Base-by-base conservation (phyloP, 441 rosid genomes). In the Erodium chrysanthum region DNA sequence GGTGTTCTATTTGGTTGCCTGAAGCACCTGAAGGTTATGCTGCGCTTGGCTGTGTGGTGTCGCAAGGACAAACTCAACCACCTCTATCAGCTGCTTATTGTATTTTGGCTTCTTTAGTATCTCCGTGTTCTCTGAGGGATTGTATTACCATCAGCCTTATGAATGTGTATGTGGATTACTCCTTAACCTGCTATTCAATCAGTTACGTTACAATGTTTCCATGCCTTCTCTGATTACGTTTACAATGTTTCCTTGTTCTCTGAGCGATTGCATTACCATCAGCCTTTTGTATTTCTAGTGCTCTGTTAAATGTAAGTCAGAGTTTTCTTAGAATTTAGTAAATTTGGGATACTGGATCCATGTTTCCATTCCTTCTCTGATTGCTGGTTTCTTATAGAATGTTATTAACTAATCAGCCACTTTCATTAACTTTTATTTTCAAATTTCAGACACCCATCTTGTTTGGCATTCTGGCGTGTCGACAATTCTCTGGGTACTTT, bases 381-480 rank as follows among this genome's bases (percentile, higher is more conserved):
- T 27, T 27, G 29, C 29, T 27, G 29, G 1, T 27, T 1, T 33
- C 0, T 33, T 33, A 44, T 44, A 0, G 0, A 14, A 14, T 12
- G n/a, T 44, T 44, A 44, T 14, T 44, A 14, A 44, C 15, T 44
- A 44, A 44, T 44, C 15, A 1, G n/a, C 50, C 50, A 44, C 52
- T n/a, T 44, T 44, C 15, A 44, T 27, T 27, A 23, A 18, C n/a
- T 27, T 29, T 6, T 35, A 35, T 68, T 22, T 73, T 22, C 66
- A 71, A 65, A 63, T 67, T 79, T 80, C 89, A 90, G 97, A 70
- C 75, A 77, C 76, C 75, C 79, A 21, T 80, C 92, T 73, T 80
- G 76, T 75, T 77, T 88, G 75, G 90, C 89, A 61, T 91, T 95
- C 76, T 95, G 97, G 99, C 97, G 99, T 4, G 96, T 88, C 79